Percentiles rank a stretch among this genome's conserved stretches.
These are phyloP conservation scores for Coemansia aciculifera DNA, from an alignment of 192 early-diverging fungal species.

Conservation along the genomic window DNA sequence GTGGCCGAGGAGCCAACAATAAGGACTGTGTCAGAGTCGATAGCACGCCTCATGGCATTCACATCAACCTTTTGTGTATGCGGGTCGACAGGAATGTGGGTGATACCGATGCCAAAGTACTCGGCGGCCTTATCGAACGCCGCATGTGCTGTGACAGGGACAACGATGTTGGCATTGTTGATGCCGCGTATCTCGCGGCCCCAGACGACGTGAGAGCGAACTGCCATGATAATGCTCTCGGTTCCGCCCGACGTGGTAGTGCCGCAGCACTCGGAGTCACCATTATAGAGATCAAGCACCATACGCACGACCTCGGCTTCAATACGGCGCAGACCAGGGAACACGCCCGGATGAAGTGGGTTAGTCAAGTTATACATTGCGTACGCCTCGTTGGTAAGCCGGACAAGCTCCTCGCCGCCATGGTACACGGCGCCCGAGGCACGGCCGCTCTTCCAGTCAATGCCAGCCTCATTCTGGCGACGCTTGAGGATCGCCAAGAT, in stretches of 20 bases:
- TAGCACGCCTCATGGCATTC: conserved; percentile 72
- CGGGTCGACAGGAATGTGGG: conserved; percentile 81
- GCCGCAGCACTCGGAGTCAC: conserved; percentile 69
- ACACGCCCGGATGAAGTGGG: conserved; percentile 93
- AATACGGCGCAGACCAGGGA: conserved; percentile 92
- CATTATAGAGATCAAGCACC: conserved; percentile 88
- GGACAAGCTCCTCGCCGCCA: conserved; percentile 79
- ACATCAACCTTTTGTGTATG: conserved; percentile 75
- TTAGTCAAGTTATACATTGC: conserved; percentile 80
- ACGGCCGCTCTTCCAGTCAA: conserved; percentile 83
- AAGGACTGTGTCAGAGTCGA: conserved; percentile 90
- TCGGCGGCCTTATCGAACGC: conserved; percentile 94
- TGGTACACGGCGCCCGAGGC: conserved; percentile 93
- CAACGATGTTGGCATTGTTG: conserved; percentile 87
- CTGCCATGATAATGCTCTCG: conserved; percentile 92
- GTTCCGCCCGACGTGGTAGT: conserved; percentile 93
- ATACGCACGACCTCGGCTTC: conserved; percentile 94
- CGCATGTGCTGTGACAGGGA: conserved; percentile 91
- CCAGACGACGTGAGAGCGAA: conserved; percentile 91
- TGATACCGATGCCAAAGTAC: conserved; percentile 88
- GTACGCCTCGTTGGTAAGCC: conserved; percentile 77
- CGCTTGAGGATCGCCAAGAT: conserved; percentile 65
- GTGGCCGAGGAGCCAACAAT: conserved; percentile 89
- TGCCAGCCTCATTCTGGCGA: conserved; percentile 60
- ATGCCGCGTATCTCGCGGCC: conserved; percentile 76